Evolutionary conservation across 768 basidiomycete species (phyloP).

Genomic region (Mycena sanguinolenta): DNA sequence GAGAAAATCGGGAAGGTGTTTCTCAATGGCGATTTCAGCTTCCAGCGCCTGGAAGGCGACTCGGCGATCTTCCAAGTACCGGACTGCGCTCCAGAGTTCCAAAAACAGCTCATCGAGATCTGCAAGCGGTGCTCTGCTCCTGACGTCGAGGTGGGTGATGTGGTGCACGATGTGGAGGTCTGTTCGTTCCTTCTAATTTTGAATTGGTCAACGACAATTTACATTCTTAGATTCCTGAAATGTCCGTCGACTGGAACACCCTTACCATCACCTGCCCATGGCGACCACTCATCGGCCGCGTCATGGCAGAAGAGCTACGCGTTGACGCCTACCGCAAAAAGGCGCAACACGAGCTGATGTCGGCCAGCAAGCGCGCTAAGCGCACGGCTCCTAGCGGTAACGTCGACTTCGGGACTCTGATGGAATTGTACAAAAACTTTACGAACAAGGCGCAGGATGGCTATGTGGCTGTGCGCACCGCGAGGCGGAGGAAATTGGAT

Average conservation of each 20-base stretch:
- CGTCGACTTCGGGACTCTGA: neutral
- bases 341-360: conserved; percentile 10
- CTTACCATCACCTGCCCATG: conserved; percentile 29
- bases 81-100: conserved; percentile 13
- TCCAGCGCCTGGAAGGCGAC: conserved; percentile 26
- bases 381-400: neutral
- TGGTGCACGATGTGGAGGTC: conserved; percentile 30
- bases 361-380: conserved; percentile 11
- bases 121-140: conserved; percentile 15
- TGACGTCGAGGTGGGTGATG: conserved; percentile 15
- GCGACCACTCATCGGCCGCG: conserved; percentile 25
- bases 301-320: conserved; percentile 31
- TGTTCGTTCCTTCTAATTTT: neutral
- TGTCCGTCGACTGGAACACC: conserved; percentile 30
- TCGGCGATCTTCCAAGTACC: neutral
- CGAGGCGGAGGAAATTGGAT: too few species aligned
- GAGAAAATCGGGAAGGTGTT: conserved; percentile 10
- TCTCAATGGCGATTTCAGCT: conserved; percentile 17
- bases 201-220: neutral
- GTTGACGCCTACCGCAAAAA: conserved; percentile 14
- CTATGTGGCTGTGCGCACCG: too few species aligned
- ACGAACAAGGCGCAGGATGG: too few species aligned
- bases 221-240: conserved; percentile 15
- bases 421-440: too few species aligned
- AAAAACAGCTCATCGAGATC: neutral